These are phyloP conservation scores for Urochloa ruziziensis DNA, from an alignment of 176 grass and related monocot genomes.

Conservation along the genomic window DNA sequence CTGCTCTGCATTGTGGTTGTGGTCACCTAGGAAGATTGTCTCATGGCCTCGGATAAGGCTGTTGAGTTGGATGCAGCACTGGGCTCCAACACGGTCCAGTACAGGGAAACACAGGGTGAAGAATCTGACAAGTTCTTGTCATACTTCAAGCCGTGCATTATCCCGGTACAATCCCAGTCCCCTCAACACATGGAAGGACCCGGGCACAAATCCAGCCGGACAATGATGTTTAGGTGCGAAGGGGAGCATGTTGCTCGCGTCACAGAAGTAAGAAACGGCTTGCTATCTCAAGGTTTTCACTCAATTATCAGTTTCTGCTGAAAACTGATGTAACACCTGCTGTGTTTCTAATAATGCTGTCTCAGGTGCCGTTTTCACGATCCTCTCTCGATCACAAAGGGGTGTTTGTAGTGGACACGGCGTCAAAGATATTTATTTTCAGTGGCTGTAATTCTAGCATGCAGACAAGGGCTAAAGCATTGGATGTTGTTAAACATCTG, in stretches of 20 bases:
- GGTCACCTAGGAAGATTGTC: conserved; percentile 57
- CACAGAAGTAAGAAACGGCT: conserved; percentile 55
- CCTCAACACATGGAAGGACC: conserved; percentile 38
- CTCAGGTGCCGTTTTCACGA: conserved; percentile 58
- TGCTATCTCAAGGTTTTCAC: not conserved
- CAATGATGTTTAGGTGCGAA: conserved; percentile 68
- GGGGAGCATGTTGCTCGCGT: conserved; percentile 79
- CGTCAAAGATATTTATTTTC: conserved; percentile 74
- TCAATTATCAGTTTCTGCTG: not conserved
- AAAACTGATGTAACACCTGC: not conserved
- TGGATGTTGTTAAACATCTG: conserved; percentile 83
- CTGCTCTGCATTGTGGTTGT: conserved; percentile 22
- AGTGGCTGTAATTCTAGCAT: conserved; percentile 71
- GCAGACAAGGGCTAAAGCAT: conserved; percentile 74
- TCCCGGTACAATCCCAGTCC: conserved; percentile 62
- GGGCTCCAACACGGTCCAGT: conserved; percentile 76
- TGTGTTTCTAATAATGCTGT: conserved; percentile 4
- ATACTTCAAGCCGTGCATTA: conserved; percentile 89
- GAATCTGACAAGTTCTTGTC: conserved; percentile 90
- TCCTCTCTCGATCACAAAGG: conserved; percentile 68
- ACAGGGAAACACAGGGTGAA: conserved; percentile 69
- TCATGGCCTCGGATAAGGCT: conserved; percentile 67
- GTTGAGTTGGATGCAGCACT: conserved; percentile 72
- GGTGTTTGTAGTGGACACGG: conserved; percentile 75
- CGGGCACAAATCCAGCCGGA: conserved; percentile 24